Evolutionary conservation across 2,329 filamentous ascomycete genomes (phyloP).

Genomic region (Talaromyces sp.): DNA sequence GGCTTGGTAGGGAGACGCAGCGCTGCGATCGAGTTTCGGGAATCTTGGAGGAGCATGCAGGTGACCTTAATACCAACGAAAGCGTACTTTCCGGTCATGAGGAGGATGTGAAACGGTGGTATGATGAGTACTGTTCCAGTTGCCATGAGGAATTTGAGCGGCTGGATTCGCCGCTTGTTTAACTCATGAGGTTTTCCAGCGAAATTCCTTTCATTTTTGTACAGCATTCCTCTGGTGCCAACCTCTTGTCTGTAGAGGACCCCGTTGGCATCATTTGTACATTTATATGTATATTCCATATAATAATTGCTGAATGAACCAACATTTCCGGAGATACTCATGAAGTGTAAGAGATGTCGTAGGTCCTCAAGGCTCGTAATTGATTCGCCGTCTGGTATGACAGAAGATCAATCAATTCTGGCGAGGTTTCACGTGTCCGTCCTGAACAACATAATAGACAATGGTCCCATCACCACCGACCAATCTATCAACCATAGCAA

Average conservation of each 20-base stretch:
- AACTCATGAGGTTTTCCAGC: neutral
- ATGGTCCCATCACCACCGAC: slow-evolving; percentile 57
- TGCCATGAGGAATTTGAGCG: slow-evolving; percentile 48
- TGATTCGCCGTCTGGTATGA: neutral
- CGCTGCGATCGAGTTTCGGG: slow-evolving; percentile 64
- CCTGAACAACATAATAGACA: slow-evolving; percentile 63
- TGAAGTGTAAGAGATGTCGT: too few species aligned
- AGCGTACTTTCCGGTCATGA: slow-evolving; percentile 34
- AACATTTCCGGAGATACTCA: neutral
- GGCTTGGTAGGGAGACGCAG: slow-evolving; percentile 73
- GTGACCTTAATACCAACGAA: slow-evolving; percentile 27
- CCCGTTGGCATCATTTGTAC: slow-evolving; percentile 4
- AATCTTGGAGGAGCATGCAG: slow-evolving; percentile 37
- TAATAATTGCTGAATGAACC: neutral
- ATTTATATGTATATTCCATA: slow-evolving; percentile 6
- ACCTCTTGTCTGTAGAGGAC: neutral
- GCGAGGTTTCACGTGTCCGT: slow-evolving; percentile 61
- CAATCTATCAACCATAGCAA: slow-evolving; percentile 53
- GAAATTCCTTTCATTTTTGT: slow-evolving; percentile 22
- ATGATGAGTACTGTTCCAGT: slow-evolving; percentile 60
- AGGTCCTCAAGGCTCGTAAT: neutral
- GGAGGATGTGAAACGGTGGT: slow-evolving; percentile 53
- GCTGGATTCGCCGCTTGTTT: slow-evolving; percentile 20
- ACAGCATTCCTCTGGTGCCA: neutral
- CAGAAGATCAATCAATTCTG: slow-evolving; percentile 51